Evolutionary conservation across 2,329 filamentous ascomycete species (phyloP).

Genomic region (Lachnellula hyalina): DNA sequence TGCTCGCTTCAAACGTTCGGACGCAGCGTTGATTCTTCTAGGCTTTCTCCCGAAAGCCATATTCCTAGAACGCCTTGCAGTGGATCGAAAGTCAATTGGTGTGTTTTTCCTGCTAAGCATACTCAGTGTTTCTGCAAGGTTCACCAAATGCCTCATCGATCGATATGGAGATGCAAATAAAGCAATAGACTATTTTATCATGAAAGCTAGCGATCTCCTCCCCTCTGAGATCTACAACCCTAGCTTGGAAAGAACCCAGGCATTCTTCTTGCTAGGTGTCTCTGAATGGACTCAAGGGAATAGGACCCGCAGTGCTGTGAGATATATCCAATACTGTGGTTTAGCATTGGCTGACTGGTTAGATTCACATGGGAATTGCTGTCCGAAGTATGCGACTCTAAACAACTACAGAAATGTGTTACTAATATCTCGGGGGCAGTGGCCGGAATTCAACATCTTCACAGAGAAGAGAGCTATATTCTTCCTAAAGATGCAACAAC

Average conservation of each 20-base stretch:
- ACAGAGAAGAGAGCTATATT: constrained; percentile 35
- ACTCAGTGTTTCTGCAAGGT: constrained; percentile 51
- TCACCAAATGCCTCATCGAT: constrained; percentile 44
- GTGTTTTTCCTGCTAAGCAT: constrained; percentile 51
- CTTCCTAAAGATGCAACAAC: constrained; percentile 23
- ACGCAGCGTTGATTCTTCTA: neutral
- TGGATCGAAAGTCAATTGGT: constrained; percentile 42
- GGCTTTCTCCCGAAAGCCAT: constrained; percentile 52
- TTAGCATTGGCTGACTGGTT: neutral
- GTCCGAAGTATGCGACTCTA: constrained; percentile 13
- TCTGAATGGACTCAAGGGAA: constrained; percentile 53
- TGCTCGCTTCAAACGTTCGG: neutral
- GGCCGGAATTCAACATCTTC: constrained; percentile 33
- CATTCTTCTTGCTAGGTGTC: constrained; percentile 53
- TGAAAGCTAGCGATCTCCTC: constrained; percentile 43
- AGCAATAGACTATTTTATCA: constrained; percentile 50
- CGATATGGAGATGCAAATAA: constrained; percentile 46
- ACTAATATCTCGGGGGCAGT: constrained; percentile 7
- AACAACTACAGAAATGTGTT: no score
- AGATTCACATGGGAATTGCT: constrained; percentile 40
- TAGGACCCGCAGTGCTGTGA: constrained; percentile 49
- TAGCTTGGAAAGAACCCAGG: constrained; percentile 51
- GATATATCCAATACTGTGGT: constrained; percentile 15
- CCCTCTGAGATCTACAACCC: constrained; percentile 48
- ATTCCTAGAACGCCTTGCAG: constrained; percentile 43